phyloP scores from a whole-genome alignment of 2,329 filamentous ascomycete species.

The Allantophomopsis lycopodina region DNA sequence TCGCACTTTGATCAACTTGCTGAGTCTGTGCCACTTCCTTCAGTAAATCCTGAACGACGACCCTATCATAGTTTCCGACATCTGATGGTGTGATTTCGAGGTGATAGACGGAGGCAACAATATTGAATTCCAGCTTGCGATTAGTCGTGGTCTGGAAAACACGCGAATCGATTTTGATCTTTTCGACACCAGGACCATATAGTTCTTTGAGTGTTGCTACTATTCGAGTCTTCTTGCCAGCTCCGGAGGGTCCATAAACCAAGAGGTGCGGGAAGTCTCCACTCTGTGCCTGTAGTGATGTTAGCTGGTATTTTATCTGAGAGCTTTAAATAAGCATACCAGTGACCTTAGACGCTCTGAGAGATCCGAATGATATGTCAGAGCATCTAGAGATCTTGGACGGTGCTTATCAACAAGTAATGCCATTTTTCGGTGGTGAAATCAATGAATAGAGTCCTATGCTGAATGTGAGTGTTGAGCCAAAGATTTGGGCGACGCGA shows the following conservation, averaged over 20 bases:
- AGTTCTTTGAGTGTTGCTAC: conserved; percentile 91
- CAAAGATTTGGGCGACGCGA: too few species aligned
- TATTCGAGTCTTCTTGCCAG: conserved; percentile 95
- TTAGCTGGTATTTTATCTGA: conserved; percentile 2
- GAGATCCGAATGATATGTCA: conserved; percentile 81
- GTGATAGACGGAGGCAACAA: conserved; percentile 93
- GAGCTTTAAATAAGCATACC: conserved; percentile 32
- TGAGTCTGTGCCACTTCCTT: conserved; percentile 99
- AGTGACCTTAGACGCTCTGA: conserved; percentile 78
- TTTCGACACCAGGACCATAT: conserved; percentile 93
- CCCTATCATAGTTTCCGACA: conserved; percentile 89
- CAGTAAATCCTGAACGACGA: conserved; percentile 87
- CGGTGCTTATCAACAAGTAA: conserved; percentile 61
- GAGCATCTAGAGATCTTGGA: conserved; percentile 59
- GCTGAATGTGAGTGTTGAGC: too few species aligned
- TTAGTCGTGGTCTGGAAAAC: conserved; percentile 93
- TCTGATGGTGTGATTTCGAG: conserved; percentile 97
- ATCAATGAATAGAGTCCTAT: too few species aligned
- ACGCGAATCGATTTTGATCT: conserved; percentile 97
- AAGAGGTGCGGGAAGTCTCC: conserved; percentile 97
- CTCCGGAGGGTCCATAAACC: conserved; percentile 90
- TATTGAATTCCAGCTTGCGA: conserved; percentile 98
- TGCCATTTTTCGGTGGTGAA: conserved; percentile 31
- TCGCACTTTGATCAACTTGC: conserved; percentile 87
- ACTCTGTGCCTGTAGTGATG: conserved; percentile 61